Evolutionary conservation across 2,329 filamentous ascomycete species (phyloP).

Genomic region (Metarhizium rileyi): DNA sequence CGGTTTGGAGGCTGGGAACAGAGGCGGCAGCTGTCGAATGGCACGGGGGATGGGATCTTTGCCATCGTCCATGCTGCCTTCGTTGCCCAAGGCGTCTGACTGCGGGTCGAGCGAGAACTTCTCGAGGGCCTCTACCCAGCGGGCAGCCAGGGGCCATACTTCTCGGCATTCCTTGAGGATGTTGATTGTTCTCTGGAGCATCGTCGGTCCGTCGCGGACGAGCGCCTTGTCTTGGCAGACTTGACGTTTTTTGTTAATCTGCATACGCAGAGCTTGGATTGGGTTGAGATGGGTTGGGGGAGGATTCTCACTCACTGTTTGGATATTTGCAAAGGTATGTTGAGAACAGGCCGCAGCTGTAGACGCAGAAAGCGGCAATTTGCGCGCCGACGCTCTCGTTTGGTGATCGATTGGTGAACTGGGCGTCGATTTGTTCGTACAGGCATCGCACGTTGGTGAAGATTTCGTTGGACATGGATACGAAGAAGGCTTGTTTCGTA

Average conservation of each 20-base stretch:
- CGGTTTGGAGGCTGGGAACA: constrained; percentile 3
- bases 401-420: constrained; percentile 34
- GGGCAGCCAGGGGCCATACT: constrained; percentile 42
- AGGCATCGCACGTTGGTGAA: constrained; percentile 38
- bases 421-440: constrained; percentile 40
- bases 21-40: constrained; percentile 10
- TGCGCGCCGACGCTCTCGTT: constrained; percentile 43
- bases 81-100: constrained; percentile 26
- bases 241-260: constrained; percentile 12
- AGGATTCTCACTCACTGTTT: constrained; percentile 30
- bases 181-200: constrained; percentile 34
- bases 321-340: constrained; percentile 44
- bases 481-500: constrained; percentile 29
- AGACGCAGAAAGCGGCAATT: constrained; percentile 46
- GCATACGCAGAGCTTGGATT: too few species aligned
- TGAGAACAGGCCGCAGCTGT: constrained; percentile 43
- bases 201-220: constrained; percentile 30
- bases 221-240: constrained; percentile 33
- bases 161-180: constrained; percentile 39
- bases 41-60: constrained; percentile 22
- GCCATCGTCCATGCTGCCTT: constrained; percentile 42
- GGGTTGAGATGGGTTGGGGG: neutral
- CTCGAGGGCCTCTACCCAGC: constrained; percentile 41
- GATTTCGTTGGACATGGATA: constrained; percentile 34
- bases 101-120: constrained; percentile 36